Evolutionary conservation across 345 rosid species (phyloP).

Genomic region (Bruguiera gymnorhiza): DNA sequence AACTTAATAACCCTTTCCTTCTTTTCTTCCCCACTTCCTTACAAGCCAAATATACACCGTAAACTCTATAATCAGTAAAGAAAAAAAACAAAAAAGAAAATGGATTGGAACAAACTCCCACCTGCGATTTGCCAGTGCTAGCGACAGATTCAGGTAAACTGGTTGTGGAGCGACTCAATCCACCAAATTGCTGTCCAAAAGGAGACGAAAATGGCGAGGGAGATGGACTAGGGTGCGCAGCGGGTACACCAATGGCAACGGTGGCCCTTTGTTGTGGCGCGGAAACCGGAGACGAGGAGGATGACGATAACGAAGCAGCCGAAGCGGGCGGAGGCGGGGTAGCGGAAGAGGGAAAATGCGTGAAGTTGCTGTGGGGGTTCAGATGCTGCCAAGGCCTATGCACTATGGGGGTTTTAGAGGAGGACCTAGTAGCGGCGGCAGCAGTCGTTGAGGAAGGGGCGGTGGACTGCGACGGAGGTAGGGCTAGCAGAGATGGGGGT

Average conservation of each 20-base stretch:
- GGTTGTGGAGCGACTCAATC: slow-evolving; percentile 47
- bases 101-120: background rate
- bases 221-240: slow-evolving; percentile 41
- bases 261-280: slow-evolving; percentile 47
- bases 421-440: slow-evolving; percentile 24
- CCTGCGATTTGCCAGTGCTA: slow-evolving; percentile 49
- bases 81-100: background rate
- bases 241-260: slow-evolving; percentile 69
- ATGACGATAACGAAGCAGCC: slow-evolving; percentile 30
- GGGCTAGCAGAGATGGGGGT: slow-evolving; percentile 15
- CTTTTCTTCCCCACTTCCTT: too few species aligned
- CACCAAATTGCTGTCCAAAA: slow-evolving; percentile 62
- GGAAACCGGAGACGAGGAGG: slow-evolving; percentile 37
- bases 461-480: slow-evolving; percentile 30
- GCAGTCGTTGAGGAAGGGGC: slow-evolving; percentile 9
- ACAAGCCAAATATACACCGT: too few species aligned
- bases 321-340: slow-evolving; percentile 23
- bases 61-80: background rate
- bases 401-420: slow-evolving; percentile 28
- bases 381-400: slow-evolving; percentile 75
- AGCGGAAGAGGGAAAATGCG: slow-evolving; percentile 45
- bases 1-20: too few species aligned
- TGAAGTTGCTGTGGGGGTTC: slow-evolving; percentile 36
- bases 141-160: slow-evolving; percentile 48
- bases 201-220: slow-evolving; percentile 57